phyloP scores from a whole-genome alignment of 2,329 filamentous ascomycete species.

The Pseudophaeomoniella oleicola region DNA sequence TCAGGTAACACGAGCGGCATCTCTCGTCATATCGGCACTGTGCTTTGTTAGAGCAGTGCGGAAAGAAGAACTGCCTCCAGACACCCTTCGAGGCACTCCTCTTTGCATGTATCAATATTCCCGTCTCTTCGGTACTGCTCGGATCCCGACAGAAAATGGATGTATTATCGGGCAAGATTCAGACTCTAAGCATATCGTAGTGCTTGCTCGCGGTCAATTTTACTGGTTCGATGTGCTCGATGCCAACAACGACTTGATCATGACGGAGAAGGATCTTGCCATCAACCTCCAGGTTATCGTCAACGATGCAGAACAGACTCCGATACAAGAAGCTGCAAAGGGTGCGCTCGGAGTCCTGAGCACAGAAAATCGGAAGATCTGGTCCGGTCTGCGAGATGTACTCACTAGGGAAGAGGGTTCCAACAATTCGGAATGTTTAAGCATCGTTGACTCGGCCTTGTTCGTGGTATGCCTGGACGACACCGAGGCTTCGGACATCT shows the following conservation, averaged over 20 bases:
- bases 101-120: slow-evolving; percentile 99
- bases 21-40: slow-evolving; percentile 75
- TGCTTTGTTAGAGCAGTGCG: slow-evolving; percentile 87
- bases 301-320: slow-evolving; percentile 75
- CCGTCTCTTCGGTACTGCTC: slow-evolving; percentile 81
- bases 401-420: slow-evolving; percentile 73
- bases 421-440: slow-evolving; percentile 92
- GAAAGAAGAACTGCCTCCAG: slow-evolving; percentile 81
- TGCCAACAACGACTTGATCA: slow-evolving; percentile 86
- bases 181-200: slow-evolving; percentile 81
- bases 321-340: slow-evolving; percentile 91
- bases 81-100: slow-evolving; percentile 68
- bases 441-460: slow-evolving; percentile 84
- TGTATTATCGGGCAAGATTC: slow-evolving; percentile 94
- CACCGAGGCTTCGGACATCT: slow-evolving; percentile 65
- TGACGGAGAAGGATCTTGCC: slow-evolving; percentile 87
- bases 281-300: slow-evolving; percentile 86
- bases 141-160: slow-evolving; percentile 84
- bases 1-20: slow-evolving; percentile 87
- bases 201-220: slow-evolving; percentile 87
- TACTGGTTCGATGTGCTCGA: slow-evolving; percentile 99
- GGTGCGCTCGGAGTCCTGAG: slow-evolving; percentile 83
- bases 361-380: slow-evolving; percentile 91
- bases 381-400: slow-evolving; percentile 82
- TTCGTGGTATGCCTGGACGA: slow-evolving; percentile 91